Conservation (phyloP, 2,329 filamentous ascomycete species). For the Xylaria sp. region DNA sequence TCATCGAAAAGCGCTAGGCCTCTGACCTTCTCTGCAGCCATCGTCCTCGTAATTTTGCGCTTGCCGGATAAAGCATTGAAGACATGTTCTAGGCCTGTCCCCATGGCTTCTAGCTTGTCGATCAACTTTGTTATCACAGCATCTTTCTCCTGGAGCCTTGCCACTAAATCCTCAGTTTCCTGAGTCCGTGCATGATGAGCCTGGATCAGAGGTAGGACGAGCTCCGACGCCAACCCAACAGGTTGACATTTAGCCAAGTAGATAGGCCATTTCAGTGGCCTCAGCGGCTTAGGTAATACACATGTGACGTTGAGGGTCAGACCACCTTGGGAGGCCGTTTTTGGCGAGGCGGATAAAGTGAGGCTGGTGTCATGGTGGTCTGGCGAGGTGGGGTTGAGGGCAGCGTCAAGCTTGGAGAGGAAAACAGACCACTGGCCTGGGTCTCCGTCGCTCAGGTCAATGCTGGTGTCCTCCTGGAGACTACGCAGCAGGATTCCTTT, state of each 20-base stretch:
- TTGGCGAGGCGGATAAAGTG: conserved; percentile 41
- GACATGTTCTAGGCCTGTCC: conserved; percentile 55
- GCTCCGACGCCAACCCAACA: conserved; percentile 48
- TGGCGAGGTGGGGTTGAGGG: conserved; percentile 50
- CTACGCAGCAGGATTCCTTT: conserved; percentile 66
- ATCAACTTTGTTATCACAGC: conserved; percentile 51
- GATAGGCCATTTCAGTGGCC: conserved; percentile 67
- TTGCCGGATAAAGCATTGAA: conserved; percentile 55
- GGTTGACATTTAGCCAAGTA: conserved; percentile 52
- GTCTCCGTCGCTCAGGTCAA: conserved; percentile 70
- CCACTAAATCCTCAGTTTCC: conserved; percentile 48
- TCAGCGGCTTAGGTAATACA: conserved; percentile 63
- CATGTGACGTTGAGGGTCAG: conserved; percentile 61
- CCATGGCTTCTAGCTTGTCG: conserved; percentile 57
- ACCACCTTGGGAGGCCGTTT: conserved; percentile 41
- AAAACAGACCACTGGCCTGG: conserved; percentile 69
- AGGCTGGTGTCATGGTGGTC: conserved; percentile 50
- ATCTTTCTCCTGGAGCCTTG: conserved; percentile 54
- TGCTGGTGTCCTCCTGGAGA: conserved; percentile 65
- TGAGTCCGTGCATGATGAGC: conserved; percentile 44
- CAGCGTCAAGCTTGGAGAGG: conserved; percentile 61
- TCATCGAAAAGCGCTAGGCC: conserved; percentile 55
- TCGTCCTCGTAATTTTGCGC: conserved; percentile 47
- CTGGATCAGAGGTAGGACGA: conserved; percentile 56
- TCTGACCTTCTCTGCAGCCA: conserved; percentile 52